phyloP scores from a whole-genome alignment of 2,329 filamentous ascomycete genomes.

The Colletotrichum acutatum region DNA sequence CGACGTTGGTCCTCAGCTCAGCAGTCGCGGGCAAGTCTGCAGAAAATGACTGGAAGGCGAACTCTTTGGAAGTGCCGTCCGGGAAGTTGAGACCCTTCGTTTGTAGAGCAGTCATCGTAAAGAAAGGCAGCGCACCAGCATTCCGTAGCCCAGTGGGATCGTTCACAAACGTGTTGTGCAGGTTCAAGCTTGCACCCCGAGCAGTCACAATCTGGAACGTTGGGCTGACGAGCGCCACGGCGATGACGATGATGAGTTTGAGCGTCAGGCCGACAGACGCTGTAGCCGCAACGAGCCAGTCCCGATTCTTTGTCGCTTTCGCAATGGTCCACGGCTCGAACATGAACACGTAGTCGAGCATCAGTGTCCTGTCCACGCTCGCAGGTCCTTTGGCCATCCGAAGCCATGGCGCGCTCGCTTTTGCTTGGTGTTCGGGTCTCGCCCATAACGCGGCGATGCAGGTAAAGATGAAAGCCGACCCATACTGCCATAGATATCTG shows the following conservation, averaged over 20 bases:
- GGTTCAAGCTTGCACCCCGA: conserved; percentile 39
- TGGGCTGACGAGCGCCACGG: conserved; percentile 50
- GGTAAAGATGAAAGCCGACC: conserved; percentile 46
- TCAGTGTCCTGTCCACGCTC: conserved; percentile 45
- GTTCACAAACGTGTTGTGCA: conserved; percentile 44
- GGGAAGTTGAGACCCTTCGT: conserved; percentile 41
- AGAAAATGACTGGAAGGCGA: conserved; percentile 49
- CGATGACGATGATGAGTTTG: conserved; percentile 47
- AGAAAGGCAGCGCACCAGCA: conserved; percentile 44
- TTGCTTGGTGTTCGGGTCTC: conserved; percentile 53
- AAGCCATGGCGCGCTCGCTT: conserved; percentile 50
- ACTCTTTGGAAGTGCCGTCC: conserved; percentile 45
- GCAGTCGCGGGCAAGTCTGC: conserved; percentile 38
- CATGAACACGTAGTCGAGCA: conserved; percentile 50
- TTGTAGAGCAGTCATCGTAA: conserved; percentile 47
- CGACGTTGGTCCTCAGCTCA: conserved; percentile 45
- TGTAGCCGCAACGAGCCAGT: conserved; percentile 46
- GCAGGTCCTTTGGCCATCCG: conserved; percentile 44
- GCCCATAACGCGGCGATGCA: conserved; percentile 47
- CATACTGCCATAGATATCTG: conserved; percentile 52
- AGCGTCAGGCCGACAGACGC: conserved; percentile 44
- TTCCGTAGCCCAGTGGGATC: conserved; percentile 39
- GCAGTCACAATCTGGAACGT: conserved; percentile 41
- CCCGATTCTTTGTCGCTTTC: conserved; percentile 45
- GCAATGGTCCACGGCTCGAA: conserved; percentile 42